Base-by-base conservation (phyloP, 768 basidiomycete genomes). In the Lepiota brunneoincarnata region DNA sequence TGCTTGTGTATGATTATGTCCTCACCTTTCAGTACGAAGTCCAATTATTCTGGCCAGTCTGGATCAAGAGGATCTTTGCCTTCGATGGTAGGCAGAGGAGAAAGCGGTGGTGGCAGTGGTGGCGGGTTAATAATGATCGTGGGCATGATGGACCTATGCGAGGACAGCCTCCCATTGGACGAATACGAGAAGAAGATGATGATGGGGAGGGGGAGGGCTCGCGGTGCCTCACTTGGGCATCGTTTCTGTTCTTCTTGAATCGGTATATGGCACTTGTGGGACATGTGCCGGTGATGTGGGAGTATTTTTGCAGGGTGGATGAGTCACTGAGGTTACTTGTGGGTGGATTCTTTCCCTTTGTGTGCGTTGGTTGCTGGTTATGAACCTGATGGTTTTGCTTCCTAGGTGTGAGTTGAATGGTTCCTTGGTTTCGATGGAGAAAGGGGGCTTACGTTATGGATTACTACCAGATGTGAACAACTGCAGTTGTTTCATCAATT, bases 191-290 rank as follows among this genome's bases (percentile, higher is more conserved):
- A 9, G 31, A 31, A 31, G 31, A 31, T 9, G 31, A 4, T 9
- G 3, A 31, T 31, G 31, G 11, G 3, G 31, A 31, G 2, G 15
- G 35, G 7, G 35, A 24, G 11, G 58, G 61, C 42, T 46, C 57
- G 2, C 26, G 17, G 15, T 59, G 60, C 11, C 24, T 72, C 6
- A 69, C 69, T 20, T 73, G 68, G 69, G 69, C 59, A 7, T 69
- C 69, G 15, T 53, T 66, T 12, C 67, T 77, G 10, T 79, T 78
- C 62, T 70, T 74, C 49, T 28, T 70, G 23, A 79, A 75, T 51
- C 75, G 78, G 6, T 81, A 79, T 51, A 45, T 74, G 2, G 55
- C 72, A 5, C 51, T 78, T 6, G 56, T 72, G 10, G 71, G 73
- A 2, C 76, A 75, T 55, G 53, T 73, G 1, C 72, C 76, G 15